Conservation (phyloP, 164 flowering plant species). For the Nelumbo lutea region DNA sequence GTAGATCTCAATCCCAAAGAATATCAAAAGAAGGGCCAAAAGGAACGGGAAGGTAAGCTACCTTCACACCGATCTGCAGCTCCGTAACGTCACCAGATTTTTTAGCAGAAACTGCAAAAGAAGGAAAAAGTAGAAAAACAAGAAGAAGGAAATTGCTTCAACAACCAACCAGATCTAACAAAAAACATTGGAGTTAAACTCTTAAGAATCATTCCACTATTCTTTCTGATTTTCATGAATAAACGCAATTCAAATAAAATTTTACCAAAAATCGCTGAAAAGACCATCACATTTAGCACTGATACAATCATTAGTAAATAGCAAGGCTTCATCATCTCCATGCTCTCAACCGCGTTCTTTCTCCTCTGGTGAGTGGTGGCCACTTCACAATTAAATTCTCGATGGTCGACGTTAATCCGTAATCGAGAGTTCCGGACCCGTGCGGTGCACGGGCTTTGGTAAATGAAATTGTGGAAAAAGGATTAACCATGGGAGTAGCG, state of each 20-base stretch:
- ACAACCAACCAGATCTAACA: too few relatives aligned
- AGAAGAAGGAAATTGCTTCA: too few relatives aligned
- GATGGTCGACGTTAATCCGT: too few relatives aligned
- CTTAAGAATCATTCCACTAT: background rate
- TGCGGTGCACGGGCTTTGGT: too few relatives aligned
- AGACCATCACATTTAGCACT: background rate
- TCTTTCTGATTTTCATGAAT: too few relatives aligned
- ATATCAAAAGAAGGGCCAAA: background rate
- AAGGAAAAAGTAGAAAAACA: too few relatives aligned
- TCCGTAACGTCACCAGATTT: constrained; percentile 60
- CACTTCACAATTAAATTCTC: too few relatives aligned
- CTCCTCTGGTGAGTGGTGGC: background rate
- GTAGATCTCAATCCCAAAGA: background rate
- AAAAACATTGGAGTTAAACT: too few relatives aligned
- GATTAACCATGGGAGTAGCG: too few relatives aligned
- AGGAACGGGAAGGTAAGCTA: constrained; percentile 10
- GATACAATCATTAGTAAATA: background rate
- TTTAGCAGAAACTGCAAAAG: constrained; percentile 38
- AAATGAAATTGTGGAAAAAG: too few relatives aligned
- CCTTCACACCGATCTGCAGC: constrained; percentile 84
- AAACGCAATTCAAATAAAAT: background rate
- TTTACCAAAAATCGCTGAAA: background rate
- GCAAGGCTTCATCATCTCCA: background rate
- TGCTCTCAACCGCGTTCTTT: background rate
- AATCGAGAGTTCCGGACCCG: too few relatives aligned